phyloP scores from a whole-genome alignment of 768 basidiomycete species.

The Lactifluus hygrophoroides region DNA sequence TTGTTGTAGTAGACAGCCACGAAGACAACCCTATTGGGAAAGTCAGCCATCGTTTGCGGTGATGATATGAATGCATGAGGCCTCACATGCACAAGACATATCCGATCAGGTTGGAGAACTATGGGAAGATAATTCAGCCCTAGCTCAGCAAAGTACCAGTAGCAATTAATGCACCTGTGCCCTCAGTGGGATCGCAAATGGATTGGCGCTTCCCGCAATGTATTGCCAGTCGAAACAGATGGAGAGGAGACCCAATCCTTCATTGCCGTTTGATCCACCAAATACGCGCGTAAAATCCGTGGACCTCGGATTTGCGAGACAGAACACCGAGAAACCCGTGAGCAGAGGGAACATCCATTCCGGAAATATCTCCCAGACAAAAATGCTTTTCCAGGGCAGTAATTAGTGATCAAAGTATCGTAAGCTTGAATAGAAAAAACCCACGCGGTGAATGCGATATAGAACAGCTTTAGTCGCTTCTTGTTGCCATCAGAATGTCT shows the following conservation, averaged over 20 bases:
- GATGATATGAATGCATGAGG: no score
- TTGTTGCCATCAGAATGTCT: conserved; percentile 20
- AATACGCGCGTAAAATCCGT: conserved; percentile 23
- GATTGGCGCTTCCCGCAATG: conserved; percentile 30
- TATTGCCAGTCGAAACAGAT: conserved; percentile 26
- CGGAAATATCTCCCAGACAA: conserved; percentile 22
- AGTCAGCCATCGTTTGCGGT: not conserved
- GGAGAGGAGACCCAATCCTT: conserved; percentile 24
- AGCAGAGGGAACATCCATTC: conserved; percentile 22
- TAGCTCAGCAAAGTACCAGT: not conserved
- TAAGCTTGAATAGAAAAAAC: conserved; percentile 17
- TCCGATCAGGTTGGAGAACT: conserved; percentile 44
- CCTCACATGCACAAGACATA: conserved; percentile 44
- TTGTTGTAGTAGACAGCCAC: conserved; percentile 25
- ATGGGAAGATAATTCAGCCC: not conserved
- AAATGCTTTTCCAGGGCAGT: conserved; percentile 24
- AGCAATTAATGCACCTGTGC: conserved; percentile 30
- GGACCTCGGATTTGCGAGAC: conserved; percentile 23
- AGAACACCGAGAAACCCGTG: conserved; percentile 26
- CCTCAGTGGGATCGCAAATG: conserved; percentile 45
- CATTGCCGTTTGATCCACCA: conserved; percentile 23
- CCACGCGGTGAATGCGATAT: conserved; percentile 34
- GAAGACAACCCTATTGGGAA: conserved; percentile 21
- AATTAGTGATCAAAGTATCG: conserved; percentile 29
- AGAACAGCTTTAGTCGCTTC: conserved; percentile 41